phyloP scores from a whole-genome alignment of 768 basidiomycete genomes.

The Xerocomus potaroensis region DNA sequence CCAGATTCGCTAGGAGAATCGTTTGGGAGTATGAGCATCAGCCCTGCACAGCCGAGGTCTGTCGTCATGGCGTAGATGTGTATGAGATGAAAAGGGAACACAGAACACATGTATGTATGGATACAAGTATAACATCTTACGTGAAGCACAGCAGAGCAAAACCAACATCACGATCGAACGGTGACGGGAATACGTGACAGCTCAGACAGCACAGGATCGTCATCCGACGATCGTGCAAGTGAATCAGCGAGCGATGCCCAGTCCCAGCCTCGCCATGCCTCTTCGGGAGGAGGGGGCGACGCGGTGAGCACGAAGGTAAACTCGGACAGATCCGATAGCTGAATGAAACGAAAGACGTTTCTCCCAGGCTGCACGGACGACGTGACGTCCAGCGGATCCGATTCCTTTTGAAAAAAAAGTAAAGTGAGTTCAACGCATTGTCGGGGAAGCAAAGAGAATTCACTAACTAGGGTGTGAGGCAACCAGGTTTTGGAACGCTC shows the following conservation, averaged over 20 bases:
- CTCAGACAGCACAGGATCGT: constrained; percentile 9
- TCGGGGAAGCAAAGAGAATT: not conserved
- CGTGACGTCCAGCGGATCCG: constrained; percentile 39
- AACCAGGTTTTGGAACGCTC: constrained; percentile 37
- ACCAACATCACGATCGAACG: constrained; percentile 14
- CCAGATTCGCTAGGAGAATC: constrained; percentile 50
- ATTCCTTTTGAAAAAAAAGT: constrained; percentile 23
- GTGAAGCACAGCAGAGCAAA: not conserved
- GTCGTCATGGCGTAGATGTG: constrained; percentile 11
- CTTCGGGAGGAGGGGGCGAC: constrained; percentile 19
- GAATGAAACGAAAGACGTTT: constrained; percentile 49
- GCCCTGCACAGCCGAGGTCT: constrained; percentile 44
- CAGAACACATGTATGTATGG: too few species aligned
- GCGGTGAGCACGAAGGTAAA: constrained; percentile 45
- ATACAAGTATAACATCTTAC: not conserved
- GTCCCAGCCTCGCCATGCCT: constrained; percentile 20
- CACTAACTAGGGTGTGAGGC: constrained; percentile 42
- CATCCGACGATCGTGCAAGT: not conserved
- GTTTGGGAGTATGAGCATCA: constrained; percentile 82
- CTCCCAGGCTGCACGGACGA: constrained; percentile 37
- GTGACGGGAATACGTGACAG: constrained; percentile 18
- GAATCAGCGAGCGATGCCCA: constrained; percentile 18
- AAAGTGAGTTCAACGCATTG: not conserved
- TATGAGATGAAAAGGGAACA: too few species aligned
- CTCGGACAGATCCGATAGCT: constrained; percentile 40